phyloP scores from a whole-genome alignment of 192 early-diverging fungal species.

The Coemansia sp. region DNA sequence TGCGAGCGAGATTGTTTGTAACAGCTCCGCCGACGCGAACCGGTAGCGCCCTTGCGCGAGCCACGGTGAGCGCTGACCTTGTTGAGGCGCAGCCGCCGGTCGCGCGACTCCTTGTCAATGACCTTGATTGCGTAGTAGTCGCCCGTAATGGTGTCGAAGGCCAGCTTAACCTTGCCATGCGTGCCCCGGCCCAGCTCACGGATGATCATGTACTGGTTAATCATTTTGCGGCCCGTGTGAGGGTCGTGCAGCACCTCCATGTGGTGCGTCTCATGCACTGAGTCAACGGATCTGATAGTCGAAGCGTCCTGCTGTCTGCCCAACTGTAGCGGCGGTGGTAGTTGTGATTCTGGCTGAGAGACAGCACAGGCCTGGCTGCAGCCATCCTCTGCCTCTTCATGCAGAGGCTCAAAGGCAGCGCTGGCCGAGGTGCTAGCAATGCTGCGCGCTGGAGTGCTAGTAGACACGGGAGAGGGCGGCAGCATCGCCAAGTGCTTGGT shows the following conservation, averaged over 20 bases:
- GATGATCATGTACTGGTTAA: constrained; percentile 93
- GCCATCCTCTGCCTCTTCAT: constrained; percentile 16
- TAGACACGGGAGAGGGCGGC: constrained; percentile 34
- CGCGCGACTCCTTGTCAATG: constrained; percentile 56
- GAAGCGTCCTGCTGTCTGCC: background rate
- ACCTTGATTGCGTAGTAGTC: constrained; percentile 61
- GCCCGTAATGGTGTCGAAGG: constrained; percentile 75
- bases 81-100: constrained; percentile 39
- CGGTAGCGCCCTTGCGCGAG: background rate
- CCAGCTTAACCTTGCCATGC: constrained; percentile 95
- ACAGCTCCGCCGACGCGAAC: background rate
- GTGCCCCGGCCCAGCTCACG: constrained; percentile 88
- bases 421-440: constrained; percentile 25
- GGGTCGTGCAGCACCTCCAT: constrained; percentile 84
- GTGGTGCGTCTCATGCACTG: constrained; percentile 79
- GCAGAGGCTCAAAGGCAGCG: constrained; percentile 30
- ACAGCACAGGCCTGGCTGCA: background rate
- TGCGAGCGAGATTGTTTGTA: constrained; percentile 17
- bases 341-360: background rate
- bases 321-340: background rate
- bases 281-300: constrained; percentile 11
- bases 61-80: constrained; percentile 7
- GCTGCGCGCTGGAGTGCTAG: constrained; percentile 30
- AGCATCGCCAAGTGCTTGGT: constrained; percentile 11
- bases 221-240: constrained; percentile 86